Evolutionary conservation across 2,329 filamentous ascomycete genomes (phyloP).

Genomic region (Neopestalotiopsis clavispora): DNA sequence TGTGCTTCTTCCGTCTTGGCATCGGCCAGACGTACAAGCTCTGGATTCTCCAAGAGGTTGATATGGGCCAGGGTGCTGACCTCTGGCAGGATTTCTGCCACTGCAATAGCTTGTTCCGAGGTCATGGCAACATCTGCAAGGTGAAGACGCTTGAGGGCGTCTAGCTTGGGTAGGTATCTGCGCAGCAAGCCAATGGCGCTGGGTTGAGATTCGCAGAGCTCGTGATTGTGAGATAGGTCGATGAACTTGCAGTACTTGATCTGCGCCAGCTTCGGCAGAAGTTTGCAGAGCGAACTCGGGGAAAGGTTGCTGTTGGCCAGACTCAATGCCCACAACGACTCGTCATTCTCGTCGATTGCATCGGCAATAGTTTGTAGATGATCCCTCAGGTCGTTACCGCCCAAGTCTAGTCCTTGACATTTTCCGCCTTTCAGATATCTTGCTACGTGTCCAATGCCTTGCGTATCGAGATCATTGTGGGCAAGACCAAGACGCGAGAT

Average conservation of each 20-base stretch:
- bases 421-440: constrained; percentile 76
- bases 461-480: constrained; percentile 76
- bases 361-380: constrained; percentile 58
- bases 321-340: constrained; percentile 77
- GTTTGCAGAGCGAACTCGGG: constrained; percentile 71
- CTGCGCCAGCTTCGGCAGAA: constrained; percentile 75
- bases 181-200: constrained; percentile 76
- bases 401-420: constrained; percentile 88
- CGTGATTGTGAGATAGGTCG: constrained; percentile 88
- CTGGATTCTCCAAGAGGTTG: constrained; percentile 81
- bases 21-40: constrained; percentile 71
- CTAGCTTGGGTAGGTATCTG: constrained; percentile 82
- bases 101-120: constrained; percentile 85
- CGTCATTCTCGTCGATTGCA: constrained; percentile 56
- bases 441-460: constrained; percentile 76
- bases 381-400: constrained; percentile 75
- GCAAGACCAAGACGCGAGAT: constrained; percentile 82
- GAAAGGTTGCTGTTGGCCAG: constrained; percentile 84
- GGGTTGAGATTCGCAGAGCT: constrained; percentile 75
- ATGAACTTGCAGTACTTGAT: constrained; percentile 83
- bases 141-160: constrained; percentile 81
- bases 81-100: constrained; percentile 90
- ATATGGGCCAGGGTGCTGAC: constrained; percentile 81
- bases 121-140: constrained; percentile 83
- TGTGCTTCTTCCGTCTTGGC: constrained; percentile 80